phyloP scores from a whole-genome alignment of 2,329 filamentous ascomycete genomes.

The Fusarium chlamydosporum region DNA sequence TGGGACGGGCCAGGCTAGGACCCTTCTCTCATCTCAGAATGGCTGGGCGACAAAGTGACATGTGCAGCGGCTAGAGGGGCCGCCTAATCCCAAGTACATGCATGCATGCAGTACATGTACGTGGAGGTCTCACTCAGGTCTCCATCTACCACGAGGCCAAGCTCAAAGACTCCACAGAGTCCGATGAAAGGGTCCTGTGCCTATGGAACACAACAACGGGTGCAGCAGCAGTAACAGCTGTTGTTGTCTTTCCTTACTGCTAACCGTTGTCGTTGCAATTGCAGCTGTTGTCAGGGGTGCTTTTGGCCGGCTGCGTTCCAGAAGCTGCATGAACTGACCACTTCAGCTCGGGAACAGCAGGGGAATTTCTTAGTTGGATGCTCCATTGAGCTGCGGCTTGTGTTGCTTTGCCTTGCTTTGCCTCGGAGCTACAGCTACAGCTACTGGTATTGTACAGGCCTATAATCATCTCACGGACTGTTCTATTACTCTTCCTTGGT shows the following conservation, averaged over 20 bases:
- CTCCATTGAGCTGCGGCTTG: constrained; percentile 28
- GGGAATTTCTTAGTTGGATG: constrained; percentile 6
- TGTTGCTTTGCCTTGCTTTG: constrained; percentile 15
- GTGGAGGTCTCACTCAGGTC: background rate
- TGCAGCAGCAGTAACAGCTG: constrained; percentile 14
- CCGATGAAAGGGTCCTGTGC: constrained; percentile 27
- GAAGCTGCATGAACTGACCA: constrained; percentile 46
- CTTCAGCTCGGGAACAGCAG: constrained; percentile 29
- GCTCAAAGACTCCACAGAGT: constrained; percentile 26
- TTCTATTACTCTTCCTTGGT: background rate
- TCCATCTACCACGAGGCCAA: constrained; percentile 37
- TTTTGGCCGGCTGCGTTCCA: constrained; percentile 22
- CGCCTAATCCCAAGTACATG: constrained; percentile 25
- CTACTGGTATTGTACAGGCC: constrained; percentile 3
- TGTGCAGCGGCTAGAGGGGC: constrained; percentile 22
- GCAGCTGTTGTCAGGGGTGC: constrained; percentile 13
- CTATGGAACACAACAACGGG: constrained; percentile 1
- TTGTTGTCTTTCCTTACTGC: constrained; percentile 9
- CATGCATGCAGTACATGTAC: background rate
- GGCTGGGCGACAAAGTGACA: constrained; percentile 32
- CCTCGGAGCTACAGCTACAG: constrained; percentile 13
- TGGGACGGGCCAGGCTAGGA: constrained; percentile 15
- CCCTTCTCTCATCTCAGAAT: constrained; percentile 33
- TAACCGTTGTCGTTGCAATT: constrained; percentile 1
- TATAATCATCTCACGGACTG: background rate